Conservation (phyloP, 2,329 filamentous ascomycete genomes). For the Colletotrichum liriopes region DNA sequence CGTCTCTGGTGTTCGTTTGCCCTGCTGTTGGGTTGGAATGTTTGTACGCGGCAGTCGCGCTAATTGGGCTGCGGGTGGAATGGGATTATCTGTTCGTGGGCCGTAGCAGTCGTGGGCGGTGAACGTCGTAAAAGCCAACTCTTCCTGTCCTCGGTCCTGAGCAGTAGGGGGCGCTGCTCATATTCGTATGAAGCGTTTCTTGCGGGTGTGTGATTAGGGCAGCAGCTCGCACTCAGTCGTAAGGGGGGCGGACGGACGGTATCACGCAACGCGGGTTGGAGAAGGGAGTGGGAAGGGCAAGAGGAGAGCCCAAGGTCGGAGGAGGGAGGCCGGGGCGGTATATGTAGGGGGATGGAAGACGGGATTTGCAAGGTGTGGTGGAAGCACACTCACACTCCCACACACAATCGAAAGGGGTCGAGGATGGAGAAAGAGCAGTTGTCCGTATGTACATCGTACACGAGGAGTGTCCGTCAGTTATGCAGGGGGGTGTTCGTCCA, state of each 20-base stretch:
- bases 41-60: background rate
- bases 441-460: conserved; percentile 4
- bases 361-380: conserved; percentile 16
- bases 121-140: conserved; percentile 41
- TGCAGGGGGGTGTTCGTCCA: conserved; percentile 25
- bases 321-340: conserved; percentile 39
- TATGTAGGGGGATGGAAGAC: conserved; percentile 33
- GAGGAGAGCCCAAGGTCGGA: background rate
- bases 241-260: background rate
- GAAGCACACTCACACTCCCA: background rate
- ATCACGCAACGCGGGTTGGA: conserved; percentile 34
- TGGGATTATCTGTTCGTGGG: conserved; percentile 36
- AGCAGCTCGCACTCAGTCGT: conserved; percentile 21
- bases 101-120: conserved; percentile 32
- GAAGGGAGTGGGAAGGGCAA: conserved; percentile 13
- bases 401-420: conserved; percentile 10
- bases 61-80: background rate
- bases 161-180: conserved; percentile 44
- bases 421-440: background rate
- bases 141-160: conserved; percentile 44
- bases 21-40: conserved; percentile 7
- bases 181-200: conserved; percentile 36
- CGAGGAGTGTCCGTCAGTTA: conserved; percentile 6
- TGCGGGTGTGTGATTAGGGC: conserved; percentile 15
- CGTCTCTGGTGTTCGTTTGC: conserved; percentile 15